These are phyloP conservation scores for Zelopaecilomyces penicillatus DNA, from an alignment of 2,329 filamentous ascomycete genomes.

Conservation along the genomic window DNA sequence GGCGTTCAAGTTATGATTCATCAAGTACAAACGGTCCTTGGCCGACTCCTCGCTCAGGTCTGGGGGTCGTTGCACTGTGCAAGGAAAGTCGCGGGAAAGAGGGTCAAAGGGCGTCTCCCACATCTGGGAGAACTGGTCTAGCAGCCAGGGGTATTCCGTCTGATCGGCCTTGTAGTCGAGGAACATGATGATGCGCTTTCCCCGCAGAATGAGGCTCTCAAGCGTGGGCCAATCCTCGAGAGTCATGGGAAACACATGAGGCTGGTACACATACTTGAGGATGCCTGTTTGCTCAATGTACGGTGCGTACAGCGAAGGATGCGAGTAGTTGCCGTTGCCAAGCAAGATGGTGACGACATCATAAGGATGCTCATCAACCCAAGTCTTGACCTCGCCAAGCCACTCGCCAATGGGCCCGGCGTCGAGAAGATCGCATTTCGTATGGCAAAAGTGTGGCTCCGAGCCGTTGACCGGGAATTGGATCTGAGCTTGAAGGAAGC, in stretches of 20 bases:
- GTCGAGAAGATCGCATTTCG: conserved; percentile 72
- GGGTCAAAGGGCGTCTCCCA: conserved; percentile 89
- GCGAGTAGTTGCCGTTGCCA: conserved; percentile 72
- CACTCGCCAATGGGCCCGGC: conserved; percentile 70
- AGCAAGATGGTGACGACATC: conserved; percentile 84
- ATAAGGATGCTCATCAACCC: conserved; percentile 71
- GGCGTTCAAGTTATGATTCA: conserved; percentile 87
- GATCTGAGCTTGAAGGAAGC: conserved; percentile 56
- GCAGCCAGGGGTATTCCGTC: conserved; percentile 67
- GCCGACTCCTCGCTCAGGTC: conserved; percentile 46
- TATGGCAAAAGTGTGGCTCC: conserved; percentile 71
- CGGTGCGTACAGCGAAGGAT: conserved; percentile 52
- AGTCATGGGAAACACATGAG: conserved; percentile 61
- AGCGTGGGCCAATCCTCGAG: conserved; percentile 78
- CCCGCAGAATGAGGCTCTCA: conserved; percentile 61
- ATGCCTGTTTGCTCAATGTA: conserved; percentile 67
- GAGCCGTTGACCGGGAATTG: conserved; percentile 45
- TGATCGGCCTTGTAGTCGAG: conserved; percentile 82
- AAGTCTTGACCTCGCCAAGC: conserved; percentile 58
- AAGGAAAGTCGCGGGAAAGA: conserved; percentile 58
- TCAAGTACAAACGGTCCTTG: conserved; percentile 62
- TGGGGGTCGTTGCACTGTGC: conserved; percentile 68
- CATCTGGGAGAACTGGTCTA: conserved; percentile 80
- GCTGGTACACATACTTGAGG: conserved; percentile 62
- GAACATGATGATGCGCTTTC: conserved; percentile 69